These are phyloP conservation scores for Aspergillus sp. DNA, from an alignment of 2,329 filamentous ascomycete species.

Conservation along the genomic window DNA sequence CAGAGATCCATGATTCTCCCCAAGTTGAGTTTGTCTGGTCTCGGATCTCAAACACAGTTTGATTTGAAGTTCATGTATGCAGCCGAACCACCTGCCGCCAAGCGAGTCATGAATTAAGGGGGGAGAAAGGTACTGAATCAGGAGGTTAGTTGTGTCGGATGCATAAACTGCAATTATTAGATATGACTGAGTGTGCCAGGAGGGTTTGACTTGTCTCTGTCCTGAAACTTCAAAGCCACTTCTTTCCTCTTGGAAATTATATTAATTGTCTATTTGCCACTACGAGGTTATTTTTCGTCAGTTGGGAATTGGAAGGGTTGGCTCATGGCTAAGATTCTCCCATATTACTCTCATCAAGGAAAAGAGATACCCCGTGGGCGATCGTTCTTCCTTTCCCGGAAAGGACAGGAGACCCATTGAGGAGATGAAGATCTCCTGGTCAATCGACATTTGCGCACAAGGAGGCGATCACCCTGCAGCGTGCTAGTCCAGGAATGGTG, in stretches of 20 bases:
- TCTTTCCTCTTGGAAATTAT: not conserved
- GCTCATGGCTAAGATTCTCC: not conserved
- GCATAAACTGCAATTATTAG: not conserved
- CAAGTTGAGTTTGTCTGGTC: not conserved
- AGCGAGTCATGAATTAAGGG: not conserved
- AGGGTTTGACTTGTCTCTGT: not conserved
- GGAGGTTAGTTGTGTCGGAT: not conserved
- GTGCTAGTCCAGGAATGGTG: not conserved
- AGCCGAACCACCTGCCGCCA: not conserved
- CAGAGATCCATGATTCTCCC: not conserved
- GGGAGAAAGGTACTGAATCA: not conserved
- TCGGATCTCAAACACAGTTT: not conserved
- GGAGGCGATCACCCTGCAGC: conserved; percentile 1
- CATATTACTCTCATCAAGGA: not conserved
- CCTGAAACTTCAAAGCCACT: not conserved
- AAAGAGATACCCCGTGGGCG: not conserved
- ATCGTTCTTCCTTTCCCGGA: not conserved
- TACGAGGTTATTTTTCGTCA: not conserved
- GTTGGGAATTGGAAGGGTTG: not conserved
- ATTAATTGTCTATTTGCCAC: not conserved
- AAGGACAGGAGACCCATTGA: not conserved
- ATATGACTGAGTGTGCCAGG: not conserved
- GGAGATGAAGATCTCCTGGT: not conserved
- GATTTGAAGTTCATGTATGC: not conserved
- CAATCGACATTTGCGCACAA: not conserved